Evolutionary conservation across 441 rosid species (phyloP).

Genomic region (Eruca vesicaria): DNA sequence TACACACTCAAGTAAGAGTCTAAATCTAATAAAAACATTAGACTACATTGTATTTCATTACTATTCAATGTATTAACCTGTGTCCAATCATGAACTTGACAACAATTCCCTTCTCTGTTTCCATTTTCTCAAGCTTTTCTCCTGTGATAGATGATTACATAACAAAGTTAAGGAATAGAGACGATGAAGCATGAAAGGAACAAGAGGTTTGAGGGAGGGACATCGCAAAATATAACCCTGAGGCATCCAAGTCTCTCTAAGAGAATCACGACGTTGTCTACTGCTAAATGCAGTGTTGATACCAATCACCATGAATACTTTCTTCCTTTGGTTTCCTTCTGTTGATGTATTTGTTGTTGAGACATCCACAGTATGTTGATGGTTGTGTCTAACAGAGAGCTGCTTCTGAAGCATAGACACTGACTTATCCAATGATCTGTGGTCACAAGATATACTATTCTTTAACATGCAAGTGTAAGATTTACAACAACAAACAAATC

Average conservation of each 20-base stretch:
- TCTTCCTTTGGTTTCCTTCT: conserved; percentile 43
- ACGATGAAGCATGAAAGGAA: not conserved
- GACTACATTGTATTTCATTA: not conserved
- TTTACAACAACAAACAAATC: not conserved
- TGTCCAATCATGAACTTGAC: conserved; percentile 96
- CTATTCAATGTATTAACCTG: conserved; percentile 46
- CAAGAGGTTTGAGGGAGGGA: conserved; percentile 10
- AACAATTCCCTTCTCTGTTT: conserved; percentile 82
- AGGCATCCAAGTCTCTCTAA: conserved; percentile 98
- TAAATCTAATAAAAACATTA: not conserved
- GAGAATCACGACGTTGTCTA: conserved; percentile 89
- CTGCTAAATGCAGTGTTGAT: conserved; percentile 96
- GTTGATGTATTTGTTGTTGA: conserved; percentile 30
- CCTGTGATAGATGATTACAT: conserved; percentile 41
- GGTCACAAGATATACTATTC: not conserved
- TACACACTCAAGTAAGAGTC: conserved; percentile 3
- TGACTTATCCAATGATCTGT: conserved; percentile 74
- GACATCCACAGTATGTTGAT: conserved; percentile 44
- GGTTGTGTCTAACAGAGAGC: conserved; percentile 54
- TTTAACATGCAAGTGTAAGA: not conserved
- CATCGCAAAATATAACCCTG: conserved; percentile 50
- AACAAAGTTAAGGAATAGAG: not conserved
- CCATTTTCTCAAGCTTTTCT: conserved; percentile 70
- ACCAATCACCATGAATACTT: conserved; percentile 82
- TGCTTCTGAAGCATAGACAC: conserved; percentile 78